These are phyloP conservation scores for Suhomyces kilbournensis DNA, from an alignment of 805 yeast genomes.

Conservation along the genomic window DNA sequence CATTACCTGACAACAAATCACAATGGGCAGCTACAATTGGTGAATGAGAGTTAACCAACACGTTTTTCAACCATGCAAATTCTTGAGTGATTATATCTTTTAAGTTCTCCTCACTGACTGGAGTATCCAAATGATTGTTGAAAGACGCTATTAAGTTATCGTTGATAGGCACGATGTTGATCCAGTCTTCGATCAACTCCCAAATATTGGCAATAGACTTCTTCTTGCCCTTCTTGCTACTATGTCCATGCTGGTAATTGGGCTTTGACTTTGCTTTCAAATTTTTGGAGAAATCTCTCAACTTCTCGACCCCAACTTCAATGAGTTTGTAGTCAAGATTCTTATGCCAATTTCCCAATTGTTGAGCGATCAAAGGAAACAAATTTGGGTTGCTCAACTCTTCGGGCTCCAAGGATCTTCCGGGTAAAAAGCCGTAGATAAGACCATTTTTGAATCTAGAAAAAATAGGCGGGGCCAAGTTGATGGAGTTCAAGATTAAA, in stretches of 20 bases:
- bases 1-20: constrained; percentile 72
- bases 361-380: constrained; percentile 59
- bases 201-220: constrained; percentile 48
- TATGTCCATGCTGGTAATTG: not conserved
- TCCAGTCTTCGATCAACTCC: constrained; percentile 63
- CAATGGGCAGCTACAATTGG: constrained; percentile 66
- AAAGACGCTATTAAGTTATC: constrained; percentile 37
- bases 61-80: constrained; percentile 50
- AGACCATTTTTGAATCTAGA: constrained; percentile 72
- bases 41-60: constrained; percentile 40
- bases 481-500: constrained; percentile 53
- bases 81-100: constrained; percentile 46
- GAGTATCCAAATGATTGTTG: constrained; percentile 23
- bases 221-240: constrained; percentile 17
- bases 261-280: constrained; percentile 6
- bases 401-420: constrained; percentile 54
- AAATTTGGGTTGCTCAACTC: constrained; percentile 49
- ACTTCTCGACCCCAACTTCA: constrained; percentile 43
- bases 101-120: constrained; percentile 23
- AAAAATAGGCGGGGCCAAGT: constrained; percentile 65
- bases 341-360: constrained; percentile 70
- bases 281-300: constrained; percentile 29
- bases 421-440: constrained; percentile 66
- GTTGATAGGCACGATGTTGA: constrained; percentile 54
- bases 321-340: constrained; percentile 44